Conservation (phyloP, 768 basidiomycete genomes). For the Boletus vermiculosoides region DNA sequence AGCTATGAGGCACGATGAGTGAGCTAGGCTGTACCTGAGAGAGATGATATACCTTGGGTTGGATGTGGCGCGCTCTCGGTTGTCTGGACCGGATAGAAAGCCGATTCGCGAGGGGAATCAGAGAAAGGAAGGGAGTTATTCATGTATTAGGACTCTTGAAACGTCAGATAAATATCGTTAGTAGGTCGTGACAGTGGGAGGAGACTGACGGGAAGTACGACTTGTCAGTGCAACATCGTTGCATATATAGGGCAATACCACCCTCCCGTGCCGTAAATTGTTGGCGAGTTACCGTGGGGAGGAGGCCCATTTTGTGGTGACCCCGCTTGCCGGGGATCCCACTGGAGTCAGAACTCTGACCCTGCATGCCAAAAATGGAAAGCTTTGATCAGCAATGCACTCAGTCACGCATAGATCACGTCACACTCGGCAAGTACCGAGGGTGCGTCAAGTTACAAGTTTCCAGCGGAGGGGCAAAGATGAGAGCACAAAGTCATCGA, state of each 20-base stretch:
- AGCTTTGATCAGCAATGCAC: slow-evolving; percentile 16
- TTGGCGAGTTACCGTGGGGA: not conserved
- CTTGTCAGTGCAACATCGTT: not conserved
- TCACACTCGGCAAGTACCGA: slow-evolving; percentile 30
- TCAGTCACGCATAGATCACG: slow-evolving; percentile 21
- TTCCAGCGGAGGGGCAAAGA: slow-evolving; percentile 23
- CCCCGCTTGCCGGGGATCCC: too few species aligned
- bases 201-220: not conserved
- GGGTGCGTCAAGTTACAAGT: slow-evolving; percentile 18
- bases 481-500: slow-evolving; percentile 19
- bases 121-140: slow-evolving; percentile 11
- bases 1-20: slow-evolving; percentile 8
- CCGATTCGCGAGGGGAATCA: slow-evolving; percentile 20
- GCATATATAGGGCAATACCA: slow-evolving; percentile 12
- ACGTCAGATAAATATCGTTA: slow-evolving; percentile 12
- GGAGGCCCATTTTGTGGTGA: not conserved
- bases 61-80: not conserved
- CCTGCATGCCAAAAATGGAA: slow-evolving; percentile 20
- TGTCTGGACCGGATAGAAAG: slow-evolving; percentile 5
- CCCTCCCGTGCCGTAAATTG: slow-evolving; percentile 25
- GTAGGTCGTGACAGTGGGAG: slow-evolving; percentile 7
- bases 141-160: slow-evolving; percentile 18
- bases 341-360: not conserved
- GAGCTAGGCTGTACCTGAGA: not conserved
- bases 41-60: slow-evolving; percentile 12